Evolutionary conservation across 2,329 filamentous ascomycete species (phyloP), one percentile per base, ranked within the genome.

Genomic region (Aspergillus pseudonomiae): DNA sequence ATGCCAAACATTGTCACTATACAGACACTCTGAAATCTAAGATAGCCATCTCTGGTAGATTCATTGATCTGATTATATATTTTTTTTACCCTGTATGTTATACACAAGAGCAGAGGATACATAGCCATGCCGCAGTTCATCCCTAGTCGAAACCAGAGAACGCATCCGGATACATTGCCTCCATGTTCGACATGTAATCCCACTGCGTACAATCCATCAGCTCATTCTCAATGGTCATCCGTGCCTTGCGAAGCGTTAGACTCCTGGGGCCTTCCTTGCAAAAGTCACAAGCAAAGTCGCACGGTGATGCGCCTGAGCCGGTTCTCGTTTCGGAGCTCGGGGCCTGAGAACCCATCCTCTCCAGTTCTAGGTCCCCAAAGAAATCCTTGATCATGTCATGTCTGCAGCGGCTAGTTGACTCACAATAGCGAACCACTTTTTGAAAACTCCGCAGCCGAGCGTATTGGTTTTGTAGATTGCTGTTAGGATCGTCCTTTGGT

Each of bases 371-470:
- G 74, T 94, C 91, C 2, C 90, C 91, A 79, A 95, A 96, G 73
- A 95, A 94, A 57, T 84, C 84, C 67, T 87, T 89, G 61, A 96
- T 92, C 28, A 89, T 77, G 55, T 86, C 84, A 73, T 98, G 94
- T 55, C 93, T 85, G 73, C 94, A 98, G 12, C 81, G 80, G 12
- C 81, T 83, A 0, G 88, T 91, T 61, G 87, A 86, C 77, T 98
- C 94, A 75, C 94, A 97, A 74, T 96, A 97, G 11, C 86, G 80
- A 2, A 94, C 86, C 19, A 98, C 82, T 32, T 88, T 85, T 63
- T 87, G 82, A 28, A 93, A 82, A 67, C 90, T 92, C 69, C 85
- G 82, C 19, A 87, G 76, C 64, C 89, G 83, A 9, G 78, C 74
- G 57, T 79, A 73, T 24, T 76, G 71, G 55, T 78, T 79, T 39